Conservation (phyloP, 2,329 filamentous ascomycete species). For the Huntiella omanensis region DNA sequence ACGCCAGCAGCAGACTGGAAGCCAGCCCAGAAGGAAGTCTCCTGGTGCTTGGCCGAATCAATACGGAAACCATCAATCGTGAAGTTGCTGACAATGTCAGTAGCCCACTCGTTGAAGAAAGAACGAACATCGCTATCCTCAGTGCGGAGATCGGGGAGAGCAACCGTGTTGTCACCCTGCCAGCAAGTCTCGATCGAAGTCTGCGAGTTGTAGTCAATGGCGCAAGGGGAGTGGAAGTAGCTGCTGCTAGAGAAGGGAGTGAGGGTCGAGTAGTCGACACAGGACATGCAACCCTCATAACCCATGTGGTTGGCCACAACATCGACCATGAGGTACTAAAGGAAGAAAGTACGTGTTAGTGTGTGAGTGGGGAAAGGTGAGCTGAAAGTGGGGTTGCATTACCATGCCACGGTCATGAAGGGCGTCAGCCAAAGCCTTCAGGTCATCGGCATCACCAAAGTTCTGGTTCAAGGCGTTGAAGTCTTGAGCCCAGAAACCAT, state of each 20-base stretch:
- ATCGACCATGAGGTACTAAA: slow-evolving; percentile 34
- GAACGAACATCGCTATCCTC: slow-evolving; percentile 48
- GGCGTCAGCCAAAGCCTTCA: slow-evolving; percentile 26
- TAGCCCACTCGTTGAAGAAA: slow-evolving; percentile 46
- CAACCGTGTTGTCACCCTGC: slow-evolving; percentile 27
- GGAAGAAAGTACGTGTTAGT: neutral
- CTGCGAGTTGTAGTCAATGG: slow-evolving; percentile 29
- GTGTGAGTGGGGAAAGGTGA: neutral
- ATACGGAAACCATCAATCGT: slow-evolving; percentile 50
- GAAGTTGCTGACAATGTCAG: slow-evolving; percentile 49
- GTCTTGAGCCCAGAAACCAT: slow-evolving; percentile 23
- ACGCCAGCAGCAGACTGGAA: slow-evolving; percentile 39
- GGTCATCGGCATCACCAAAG: slow-evolving; percentile 30
- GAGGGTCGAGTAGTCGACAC: slow-evolving; percentile 34
- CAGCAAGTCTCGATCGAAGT: slow-evolving; percentile 25
- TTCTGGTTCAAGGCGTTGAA: slow-evolving; percentile 25
- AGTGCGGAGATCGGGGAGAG: slow-evolving; percentile 55
- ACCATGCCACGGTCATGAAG: slow-evolving; percentile 33
- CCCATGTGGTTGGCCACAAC: slow-evolving; percentile 33
- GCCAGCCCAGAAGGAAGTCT: slow-evolving; percentile 28
- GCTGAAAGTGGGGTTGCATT: slow-evolving; percentile 3
- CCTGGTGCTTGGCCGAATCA: slow-evolving; percentile 49
- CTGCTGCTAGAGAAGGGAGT: slow-evolving; percentile 33
- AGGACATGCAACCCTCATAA: slow-evolving; percentile 23
- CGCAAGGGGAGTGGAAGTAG: slow-evolving; percentile 37